Evolutionary conservation across 2,329 filamentous ascomycete genomes (phyloP).

Genomic region (Aspergillus ustus): DNA sequence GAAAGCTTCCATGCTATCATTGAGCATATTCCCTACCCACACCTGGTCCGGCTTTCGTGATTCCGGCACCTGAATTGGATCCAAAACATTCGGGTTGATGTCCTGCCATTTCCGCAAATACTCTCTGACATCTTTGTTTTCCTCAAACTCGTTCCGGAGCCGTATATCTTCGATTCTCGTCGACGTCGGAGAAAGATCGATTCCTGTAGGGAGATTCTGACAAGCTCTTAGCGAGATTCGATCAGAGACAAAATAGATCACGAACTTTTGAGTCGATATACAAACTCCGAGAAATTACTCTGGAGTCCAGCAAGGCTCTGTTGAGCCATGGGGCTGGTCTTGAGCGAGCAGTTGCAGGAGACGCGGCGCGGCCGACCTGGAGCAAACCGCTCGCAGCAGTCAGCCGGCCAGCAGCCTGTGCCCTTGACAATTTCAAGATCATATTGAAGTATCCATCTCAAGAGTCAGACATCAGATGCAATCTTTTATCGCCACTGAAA

Average conservation of each 20-base stretch:
- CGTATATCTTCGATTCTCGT: constrained; percentile 34
- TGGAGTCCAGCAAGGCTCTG: neutral
- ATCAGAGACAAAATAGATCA: neutral
- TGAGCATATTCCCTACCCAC: constrained; percentile 41
- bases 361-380: neutral
- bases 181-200: constrained; percentile 12
- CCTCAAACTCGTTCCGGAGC: constrained; percentile 39
- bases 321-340: neutral
- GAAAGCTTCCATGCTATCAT: constrained; percentile 34
- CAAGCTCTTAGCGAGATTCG: neutral
- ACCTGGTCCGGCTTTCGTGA: constrained; percentile 21
- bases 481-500: neutral
- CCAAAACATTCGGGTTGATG: constrained; percentile 32
- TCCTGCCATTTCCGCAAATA: constrained; percentile 49
- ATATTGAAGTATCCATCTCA: constrained; percentile 24
- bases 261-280: constrained; percentile 12
- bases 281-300: neutral
- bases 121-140: constrained; percentile 44
- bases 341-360: neutral
- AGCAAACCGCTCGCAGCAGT: constrained; percentile 8
- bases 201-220: neutral
- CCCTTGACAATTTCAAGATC: constrained; percentile 30
- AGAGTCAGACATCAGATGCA: constrained; percentile 10
- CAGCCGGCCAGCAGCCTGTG: constrained; percentile 16
- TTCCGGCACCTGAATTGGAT: constrained; percentile 34